phyloP scores from a whole-genome alignment of 2,329 filamentous ascomycete genomes.

The Gliomastix tumulicola region DNA sequence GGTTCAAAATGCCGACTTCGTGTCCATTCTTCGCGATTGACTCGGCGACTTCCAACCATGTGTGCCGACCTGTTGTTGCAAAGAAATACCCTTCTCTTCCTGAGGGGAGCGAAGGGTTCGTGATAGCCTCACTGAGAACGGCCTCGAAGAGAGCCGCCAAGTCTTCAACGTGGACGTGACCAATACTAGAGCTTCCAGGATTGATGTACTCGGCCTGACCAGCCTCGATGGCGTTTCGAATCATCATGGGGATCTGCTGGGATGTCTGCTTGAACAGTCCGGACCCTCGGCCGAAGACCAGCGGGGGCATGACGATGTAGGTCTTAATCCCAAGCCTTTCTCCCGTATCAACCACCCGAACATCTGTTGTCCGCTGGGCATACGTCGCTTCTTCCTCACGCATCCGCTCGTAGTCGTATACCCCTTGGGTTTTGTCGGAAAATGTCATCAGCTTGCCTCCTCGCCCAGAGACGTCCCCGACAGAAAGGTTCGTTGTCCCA shows the following conservation, averaged over 20 bases:
- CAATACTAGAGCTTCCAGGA: conserved; percentile 26
- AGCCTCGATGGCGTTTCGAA: conserved; percentile 17
- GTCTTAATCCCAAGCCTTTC: conserved; percentile 32
- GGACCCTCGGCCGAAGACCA: conserved; percentile 36
- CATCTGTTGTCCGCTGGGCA: conserved; percentile 33
- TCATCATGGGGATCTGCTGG: conserved; percentile 27
- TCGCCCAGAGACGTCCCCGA: conserved; percentile 25
- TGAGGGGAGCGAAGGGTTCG: conserved; percentile 18
- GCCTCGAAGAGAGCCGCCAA: conserved; percentile 31
- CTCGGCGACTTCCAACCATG: conserved; percentile 29
- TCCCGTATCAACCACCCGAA: conserved; percentile 31
- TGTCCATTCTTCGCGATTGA: conserved; percentile 17
- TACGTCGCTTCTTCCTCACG: conserved; percentile 28
- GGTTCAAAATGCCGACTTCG: neutral
- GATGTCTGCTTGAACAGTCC: conserved; percentile 31
- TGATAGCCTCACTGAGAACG: conserved; percentile 22
- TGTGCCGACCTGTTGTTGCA: conserved; percentile 26
- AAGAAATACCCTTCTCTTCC: conserved; percentile 35
- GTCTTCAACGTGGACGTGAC: conserved; percentile 37
- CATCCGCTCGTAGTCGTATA: conserved; percentile 30
- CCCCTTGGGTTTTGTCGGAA: conserved; percentile 31
- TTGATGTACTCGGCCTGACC: conserved; percentile 17
- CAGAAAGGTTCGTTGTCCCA: conserved; percentile 34
- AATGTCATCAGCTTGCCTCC: conserved; percentile 22
- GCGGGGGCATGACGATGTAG: conserved; percentile 35